Conservation (phyloP, 441 rosid genomes). For the Iberis amara region DNA sequence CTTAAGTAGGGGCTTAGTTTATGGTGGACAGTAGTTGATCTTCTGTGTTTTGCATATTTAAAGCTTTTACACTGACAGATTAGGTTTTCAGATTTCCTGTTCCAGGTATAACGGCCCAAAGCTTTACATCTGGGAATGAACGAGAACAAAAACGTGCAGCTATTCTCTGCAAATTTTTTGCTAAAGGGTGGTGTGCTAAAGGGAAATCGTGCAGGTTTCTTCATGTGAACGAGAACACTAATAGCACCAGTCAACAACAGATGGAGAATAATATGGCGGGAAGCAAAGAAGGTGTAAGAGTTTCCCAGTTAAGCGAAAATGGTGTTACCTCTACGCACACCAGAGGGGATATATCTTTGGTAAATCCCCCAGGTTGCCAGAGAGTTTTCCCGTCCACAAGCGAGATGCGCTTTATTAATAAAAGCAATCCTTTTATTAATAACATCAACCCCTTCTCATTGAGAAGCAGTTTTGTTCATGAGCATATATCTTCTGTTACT, state of each 20-base stretch:
- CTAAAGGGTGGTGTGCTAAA: conserved; percentile 83
- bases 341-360: conserved; percentile 34
- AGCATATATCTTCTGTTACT: too few species aligned
- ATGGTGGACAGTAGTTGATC: conserved; percentile 17
- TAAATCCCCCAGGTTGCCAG: conserved; percentile 29
- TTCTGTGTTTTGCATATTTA: too few species aligned
- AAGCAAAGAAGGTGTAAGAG: conserved; percentile 24
- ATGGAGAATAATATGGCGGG: conserved; percentile 34
- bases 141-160: conserved; percentile 55
- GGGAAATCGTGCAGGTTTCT: conserved; percentile 78
- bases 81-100: conserved; percentile 45
- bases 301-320: conserved; percentile 9
- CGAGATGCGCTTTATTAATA: conserved; percentile 38
- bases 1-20: conserved; percentile 15
- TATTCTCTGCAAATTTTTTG: conserved; percentile 60
- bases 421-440: conserved; percentile 23
- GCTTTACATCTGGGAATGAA: conserved; percentile 37
- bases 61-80: conserved; percentile 25
- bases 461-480: conserved; percentile 42
- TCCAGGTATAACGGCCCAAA: conserved; percentile 35
- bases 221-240: conserved; percentile 46
- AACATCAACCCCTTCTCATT: conserved; percentile 35
- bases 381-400: conserved; percentile 32
- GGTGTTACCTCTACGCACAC: conserved; percentile 8
- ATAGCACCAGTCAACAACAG: conserved; percentile 29